Evolutionary conservation across 192 early-diverging fungal genomes (phyloP).

Genomic region (Backusella morwellensis): DNA sequence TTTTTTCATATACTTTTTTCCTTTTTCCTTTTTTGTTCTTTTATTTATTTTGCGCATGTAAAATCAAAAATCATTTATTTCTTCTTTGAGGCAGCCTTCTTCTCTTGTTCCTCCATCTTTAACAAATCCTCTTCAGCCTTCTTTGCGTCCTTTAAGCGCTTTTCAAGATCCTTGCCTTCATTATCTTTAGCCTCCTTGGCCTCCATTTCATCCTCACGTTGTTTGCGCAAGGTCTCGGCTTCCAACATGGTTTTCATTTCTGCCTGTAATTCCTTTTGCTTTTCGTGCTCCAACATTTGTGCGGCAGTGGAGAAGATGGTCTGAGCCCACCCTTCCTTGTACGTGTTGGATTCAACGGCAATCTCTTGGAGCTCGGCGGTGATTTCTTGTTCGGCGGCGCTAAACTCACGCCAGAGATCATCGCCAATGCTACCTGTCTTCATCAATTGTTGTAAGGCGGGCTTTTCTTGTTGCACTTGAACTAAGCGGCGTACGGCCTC

Average conservation of each 20-base stretch:
- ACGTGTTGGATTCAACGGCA: conserved; percentile 79
- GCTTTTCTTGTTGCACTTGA: conserved; percentile 80
- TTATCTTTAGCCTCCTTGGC: conserved; percentile 43
- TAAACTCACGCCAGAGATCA: conserved; percentile 75
- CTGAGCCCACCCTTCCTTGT: conserved; percentile 77
- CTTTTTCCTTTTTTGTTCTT: neutral
- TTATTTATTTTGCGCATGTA: no score
- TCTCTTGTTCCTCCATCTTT: conserved; percentile 39
- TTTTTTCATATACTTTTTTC: neutral
- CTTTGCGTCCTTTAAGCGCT: neutral
- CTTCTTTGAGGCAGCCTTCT: conserved; percentile 32
- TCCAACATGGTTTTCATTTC: conserved; percentile 30
- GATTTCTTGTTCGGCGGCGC: conserved; percentile 74
- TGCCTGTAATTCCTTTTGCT: conserved; percentile 44
- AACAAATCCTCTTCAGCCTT: conserved; percentile 46
- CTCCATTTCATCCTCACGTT: conserved; percentile 44
- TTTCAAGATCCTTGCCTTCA: conserved; percentile 30
- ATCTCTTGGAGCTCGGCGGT: conserved; percentile 78
- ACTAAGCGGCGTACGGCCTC: conserved; percentile 71
- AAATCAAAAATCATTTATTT: conserved; percentile 6
- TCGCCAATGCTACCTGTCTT: conserved; percentile 81
- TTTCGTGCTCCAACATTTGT: conserved; percentile 71
- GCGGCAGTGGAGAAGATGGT: conserved; percentile 81
- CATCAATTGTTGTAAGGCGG: conserved; percentile 68
- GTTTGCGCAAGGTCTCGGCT: conserved; percentile 13